Base-by-base conservation (phyloP, 176 grass and related monocot genomes). In the Dactylis glomerata region DNA sequence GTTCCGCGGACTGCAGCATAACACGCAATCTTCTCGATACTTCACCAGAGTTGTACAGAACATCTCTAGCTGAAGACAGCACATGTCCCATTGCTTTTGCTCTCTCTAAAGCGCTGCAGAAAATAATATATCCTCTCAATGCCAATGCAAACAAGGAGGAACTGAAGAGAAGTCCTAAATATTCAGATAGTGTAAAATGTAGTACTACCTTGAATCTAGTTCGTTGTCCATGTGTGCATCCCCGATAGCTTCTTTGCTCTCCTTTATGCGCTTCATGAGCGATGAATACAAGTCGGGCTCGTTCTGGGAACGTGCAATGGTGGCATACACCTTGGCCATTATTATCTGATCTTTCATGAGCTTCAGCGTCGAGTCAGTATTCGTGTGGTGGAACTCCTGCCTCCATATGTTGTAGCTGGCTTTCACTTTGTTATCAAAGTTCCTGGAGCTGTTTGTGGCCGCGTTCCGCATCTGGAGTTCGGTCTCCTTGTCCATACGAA, bases 31-130 rank as follows among this genome's bases (percentile, higher is more conserved):
- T 91, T 90, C 86, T 93, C 15, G 90, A 87, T 56, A 92, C 88
- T 49, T 93, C 91, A 55, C 71, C 78, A 33, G 86, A 77, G 59
- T 73, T 87, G 56, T 77, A 89, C 33, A 94, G 78, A 64, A 85
- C 80, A 89, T 92, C 87, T 91, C 89, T 94, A 58, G 96, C 93
- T 63, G 81, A 81, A 75, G 96, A 92, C 42, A 96, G 63, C 1
- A 82, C 81, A 75, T 88, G 87, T 4, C 96, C 91, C 91, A 99
- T 96, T 79, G 88, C 89, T 99, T 99, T 99, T 61, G 96, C 96
- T 78, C 59, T 82, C 73, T 85, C 89, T 85, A 99, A 85, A 74
- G 96, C 91, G 84, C 96, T 96, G 86, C 15, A 93, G 40, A 19
- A 83, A 89, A 68, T 17, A 67, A 50, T 22, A 52, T 32, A 82